Percentiles rank a stretch among this genome's conserved stretches.
phyloP scores from a whole-genome alignment of 2,329 filamentous ascomycete genomes.

The Colletotrichum sp. region DNA sequence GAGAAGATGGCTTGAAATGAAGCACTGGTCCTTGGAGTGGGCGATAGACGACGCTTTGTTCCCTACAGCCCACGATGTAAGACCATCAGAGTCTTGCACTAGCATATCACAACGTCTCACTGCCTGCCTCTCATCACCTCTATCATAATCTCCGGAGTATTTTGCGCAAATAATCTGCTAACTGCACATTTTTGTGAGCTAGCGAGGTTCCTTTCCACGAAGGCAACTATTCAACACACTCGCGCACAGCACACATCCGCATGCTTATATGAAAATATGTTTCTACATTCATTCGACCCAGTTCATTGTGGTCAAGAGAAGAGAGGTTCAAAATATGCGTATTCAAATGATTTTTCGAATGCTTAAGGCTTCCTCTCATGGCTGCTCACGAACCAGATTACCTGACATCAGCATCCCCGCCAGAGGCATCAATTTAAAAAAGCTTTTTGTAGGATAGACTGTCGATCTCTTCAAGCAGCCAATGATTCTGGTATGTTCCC shows the following conservation, averaged over 20 bases:
- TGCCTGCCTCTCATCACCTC: accelerated
- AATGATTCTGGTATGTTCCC: too few relatives aligned
- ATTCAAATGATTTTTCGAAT: background rate
- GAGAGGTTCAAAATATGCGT: accelerated
- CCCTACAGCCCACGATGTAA: accelerated
- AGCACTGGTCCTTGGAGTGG: background rate
- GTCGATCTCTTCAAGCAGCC: too few relatives aligned
- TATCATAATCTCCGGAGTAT: background rate
- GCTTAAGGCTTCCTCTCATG: background rate
- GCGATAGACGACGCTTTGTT: background rate
- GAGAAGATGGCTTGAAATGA: background rate
- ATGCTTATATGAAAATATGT: background rate
- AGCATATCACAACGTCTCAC: background rate
- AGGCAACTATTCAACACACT: background rate
- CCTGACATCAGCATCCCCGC: background rate
- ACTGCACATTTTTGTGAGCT: background rate
- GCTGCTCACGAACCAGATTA: background rate
- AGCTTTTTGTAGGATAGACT: background rate
- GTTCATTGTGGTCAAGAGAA: background rate
- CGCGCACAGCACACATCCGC: background rate
- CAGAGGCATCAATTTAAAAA: background rate
- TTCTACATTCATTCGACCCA: background rate
- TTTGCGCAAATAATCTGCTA: accelerated
- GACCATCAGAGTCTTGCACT: background rate
- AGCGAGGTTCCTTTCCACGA: background rate